Evolutionary conservation across 208 protist genomes (phyloP).

Genomic region (Wallacemonas sp.): DNA sequence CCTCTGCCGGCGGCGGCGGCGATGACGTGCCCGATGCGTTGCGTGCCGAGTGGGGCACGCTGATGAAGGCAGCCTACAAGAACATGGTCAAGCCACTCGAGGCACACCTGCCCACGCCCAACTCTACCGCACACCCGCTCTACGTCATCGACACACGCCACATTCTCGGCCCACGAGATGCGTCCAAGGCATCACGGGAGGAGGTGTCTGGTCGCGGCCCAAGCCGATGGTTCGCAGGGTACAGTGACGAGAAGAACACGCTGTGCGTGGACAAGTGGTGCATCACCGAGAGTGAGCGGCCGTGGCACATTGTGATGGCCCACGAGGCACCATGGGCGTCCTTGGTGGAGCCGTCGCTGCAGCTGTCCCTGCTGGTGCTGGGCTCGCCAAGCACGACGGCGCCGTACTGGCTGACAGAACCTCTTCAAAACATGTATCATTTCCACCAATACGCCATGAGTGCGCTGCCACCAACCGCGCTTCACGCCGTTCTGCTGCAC

Average conservation of each 20-base stretch:
- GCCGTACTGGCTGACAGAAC: slow-evolving; percentile 15
- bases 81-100: slow-evolving; percentile 63
- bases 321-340: slow-evolving; percentile 17
- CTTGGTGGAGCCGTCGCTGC: neutral
- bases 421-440: slow-evolving; percentile 4
- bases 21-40: slow-evolving; percentile 7
- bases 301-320: slow-evolving; percentile 35
- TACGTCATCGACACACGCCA: slow-evolving; percentile 49
- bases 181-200: neutral
- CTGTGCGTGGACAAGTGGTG: slow-evolving; percentile 49
- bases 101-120: slow-evolving; percentile 41
- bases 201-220: slow-evolving; percentile 1
- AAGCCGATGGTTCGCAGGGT: slow-evolving; percentile 37
- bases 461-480: slow-evolving; percentile 10
- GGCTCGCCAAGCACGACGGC: slow-evolving; percentile 12
- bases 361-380: slow-evolving; percentile 9
- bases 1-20: neutral
- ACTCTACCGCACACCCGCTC: slow-evolving; percentile 25
- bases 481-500: slow-evolving; percentile 36
- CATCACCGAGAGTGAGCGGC: slow-evolving; percentile 22
- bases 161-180: slow-evolving; percentile 14
- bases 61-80: slow-evolving; percentile 54
- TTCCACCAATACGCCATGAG: slow-evolving; percentile 21
- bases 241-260: slow-evolving; percentile 33
- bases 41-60: slow-evolving; percentile 33